Base-by-base conservation (phyloP, 306 rosid genomes). In the Lithocarpus polystachyus region DNA sequence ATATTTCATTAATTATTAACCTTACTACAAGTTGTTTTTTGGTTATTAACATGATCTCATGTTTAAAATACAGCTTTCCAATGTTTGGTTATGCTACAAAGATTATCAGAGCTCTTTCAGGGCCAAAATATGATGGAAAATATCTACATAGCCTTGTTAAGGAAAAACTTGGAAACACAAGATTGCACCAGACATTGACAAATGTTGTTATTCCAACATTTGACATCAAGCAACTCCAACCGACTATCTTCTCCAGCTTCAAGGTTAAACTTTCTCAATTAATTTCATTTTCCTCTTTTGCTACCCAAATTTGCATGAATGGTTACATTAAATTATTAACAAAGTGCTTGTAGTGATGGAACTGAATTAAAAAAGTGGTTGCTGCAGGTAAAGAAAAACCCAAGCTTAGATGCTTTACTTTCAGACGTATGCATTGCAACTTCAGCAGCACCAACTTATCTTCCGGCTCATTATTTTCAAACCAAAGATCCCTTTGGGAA, bases 351-450 rank as follows among this genome's bases (percentile, higher is more conserved):
- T 13, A 48, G 11, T 12, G 17, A 48, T 12, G 53, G 53, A 48
- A 3, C 53, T 48, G 15, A 48, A 48, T 48, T 48, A 48, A 48
- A 10, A 9, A 48, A 48, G 4, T 48, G 17, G 17, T 48, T 48
- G 17, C 15, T 48, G 15, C 71, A 84, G 87, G 7, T 75, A 1
- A 53, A 45, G 19, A 24, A 29, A 7, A 74, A 62, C 1, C 72
- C 83, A 0, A 68, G 62, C 53, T 37, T 75, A 29, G 29, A 84
- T 61, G 82, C 74, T 1, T 61, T 68, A 33, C 51, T 84, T 56
- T 84, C 85, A 12, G 88, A 84, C 31, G 81, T 84, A 81, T 3
- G 53, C 59, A 53, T 84, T 12, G 85, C 67, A 6, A 81, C 88
- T 6, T 73, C 84, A 68, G 88, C 88, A 5, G 69, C 59, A 69